Percentiles rank a stretch among this genome's conserved stretches.
Conservation (phyloP, 139 green algal genomes). For the Coelastrella sp. region DNA sequence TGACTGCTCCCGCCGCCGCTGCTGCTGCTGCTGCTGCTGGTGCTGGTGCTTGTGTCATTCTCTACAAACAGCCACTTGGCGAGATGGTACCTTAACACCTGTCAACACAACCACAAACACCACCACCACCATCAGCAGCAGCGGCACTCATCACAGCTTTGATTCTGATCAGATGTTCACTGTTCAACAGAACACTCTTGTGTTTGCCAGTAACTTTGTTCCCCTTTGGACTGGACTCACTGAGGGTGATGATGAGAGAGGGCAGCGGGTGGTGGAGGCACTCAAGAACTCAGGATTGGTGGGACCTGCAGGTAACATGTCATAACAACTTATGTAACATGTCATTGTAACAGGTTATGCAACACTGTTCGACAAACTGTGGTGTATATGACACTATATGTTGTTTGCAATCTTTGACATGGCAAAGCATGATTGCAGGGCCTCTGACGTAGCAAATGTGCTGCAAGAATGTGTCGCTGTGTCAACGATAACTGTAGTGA, state of each 20-base stretch:
- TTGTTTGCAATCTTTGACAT: too few species aligned
- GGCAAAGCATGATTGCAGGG: too few species aligned
- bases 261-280: conserved; percentile 38
- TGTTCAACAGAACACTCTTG: background rate
- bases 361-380: background rate
- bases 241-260: background rate
- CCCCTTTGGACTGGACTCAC: conserved; percentile 81
- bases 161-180: background rate
- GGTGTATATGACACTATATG: too few species aligned
- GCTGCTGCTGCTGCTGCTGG: too few species aligned
- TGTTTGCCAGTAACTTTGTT: conserved; percentile 86
- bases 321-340: too few species aligned
- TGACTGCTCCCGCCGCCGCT: too few species aligned
- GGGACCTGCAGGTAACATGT: conserved; percentile 41
- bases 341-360: too few species aligned
- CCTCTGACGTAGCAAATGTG: too few species aligned
- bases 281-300: conserved; percentile 57
- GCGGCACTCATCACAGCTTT: too few species aligned
- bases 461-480: too few species aligned
- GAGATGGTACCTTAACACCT: background rate
- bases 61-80: background rate
- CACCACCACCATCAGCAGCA: conserved; percentile 33
- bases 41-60: too few species aligned
- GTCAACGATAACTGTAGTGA: too few species aligned
- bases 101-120: background rate